Base-by-base conservation (phyloP, 2,329 filamentous ascomycete genomes). In the Alternaria postmessia region DNA sequence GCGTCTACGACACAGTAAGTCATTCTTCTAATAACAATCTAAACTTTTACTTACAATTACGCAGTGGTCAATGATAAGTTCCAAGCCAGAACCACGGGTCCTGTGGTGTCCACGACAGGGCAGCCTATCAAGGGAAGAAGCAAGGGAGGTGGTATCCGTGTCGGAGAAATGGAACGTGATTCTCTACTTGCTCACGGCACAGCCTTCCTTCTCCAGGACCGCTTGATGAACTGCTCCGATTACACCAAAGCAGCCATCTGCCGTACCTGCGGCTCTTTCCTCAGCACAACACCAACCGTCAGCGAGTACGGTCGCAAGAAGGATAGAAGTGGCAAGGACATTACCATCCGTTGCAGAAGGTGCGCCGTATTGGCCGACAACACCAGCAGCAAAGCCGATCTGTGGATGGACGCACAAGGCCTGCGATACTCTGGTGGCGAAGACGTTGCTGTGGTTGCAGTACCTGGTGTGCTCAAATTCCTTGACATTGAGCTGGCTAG, bases 161-260 rank as follows among this genome's bases (percentile, higher is more conserved):
- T 99, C 30, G 95, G 95, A 81, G 95, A 99, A 81, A 99, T 99
- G 95, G 95, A 99, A 82, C 91, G 95, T 68, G 95, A 99, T 79
- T 92, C 94, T 4, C 85, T 99, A 22, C 87, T 99, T 58, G 95
- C 95, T 5, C 95, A 99, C 84, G 95, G 95, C 24, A 95, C 94
- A 2, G 94, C 94, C 4, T 98, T 96, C 83, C 81, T 99, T 61
- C 86, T 99, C 6, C 95, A 99, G 78, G 95, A 99, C 79, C 91
- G 95, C 59, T 84, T 99, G 61, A 89, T 99, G 84, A 98, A 99
- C 83, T 99, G 95, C 81, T 96, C 92, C 53, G 95, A 99, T 79
- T 96, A 97, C 78, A 89, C 90, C 28, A 89, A 90, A 64, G 90
- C 93, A 1, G 96, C 94, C 89, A 89, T 98, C 66, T 99, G 95